Percentiles rank a stretch among this genome's conserved stretches.
phyloP scores from a whole-genome alignment of 176 grass and related monocot species.

The Pontederia paniculata region DNA sequence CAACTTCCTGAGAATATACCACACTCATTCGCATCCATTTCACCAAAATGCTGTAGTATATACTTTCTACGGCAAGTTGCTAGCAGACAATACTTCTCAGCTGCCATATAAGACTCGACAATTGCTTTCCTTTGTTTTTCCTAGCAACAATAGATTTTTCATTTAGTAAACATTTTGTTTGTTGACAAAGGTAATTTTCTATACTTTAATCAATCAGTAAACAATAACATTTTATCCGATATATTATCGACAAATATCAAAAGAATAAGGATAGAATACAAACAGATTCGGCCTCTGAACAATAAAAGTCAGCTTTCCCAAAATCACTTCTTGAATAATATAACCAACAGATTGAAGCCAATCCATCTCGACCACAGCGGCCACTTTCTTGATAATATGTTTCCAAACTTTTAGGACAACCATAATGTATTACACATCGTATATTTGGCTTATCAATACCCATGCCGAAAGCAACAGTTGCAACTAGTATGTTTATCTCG shows the following conservation, averaged over 20 bases:
- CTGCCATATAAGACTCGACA: slow-evolving; percentile 77
- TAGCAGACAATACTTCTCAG: slow-evolving; percentile 78
- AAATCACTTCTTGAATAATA: slow-evolving; percentile 97
- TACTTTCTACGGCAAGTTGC: slow-evolving; percentile 65
- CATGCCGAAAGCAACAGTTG: slow-evolving; percentile 97
- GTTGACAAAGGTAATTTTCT: too few relatives aligned
- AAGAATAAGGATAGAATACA: slow-evolving; percentile 6
- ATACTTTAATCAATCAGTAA: too few relatives aligned
- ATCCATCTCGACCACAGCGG: slow-evolving; percentile 83
- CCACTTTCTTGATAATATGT: slow-evolving; percentile 99
- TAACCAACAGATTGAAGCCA: slow-evolving; percentile 77
- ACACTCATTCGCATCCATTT: slow-evolving; percentile 38
- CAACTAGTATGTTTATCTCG: slow-evolving; percentile 76
- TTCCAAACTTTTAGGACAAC: slow-evolving; percentile 88
- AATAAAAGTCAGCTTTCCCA: slow-evolving; percentile 85
- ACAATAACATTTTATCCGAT: too few relatives aligned
- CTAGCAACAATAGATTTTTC: slow-evolving; percentile 22
- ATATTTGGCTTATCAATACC: slow-evolving; percentile 95
- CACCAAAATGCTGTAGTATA: slow-evolving; percentile 85
- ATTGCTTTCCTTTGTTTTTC: slow-evolving; percentile 59
- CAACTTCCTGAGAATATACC: slow-evolving; percentile 35
- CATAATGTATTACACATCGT: slow-evolving; percentile 91
- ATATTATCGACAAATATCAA: too few relatives aligned
- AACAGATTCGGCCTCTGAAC: slow-evolving; percentile 40
- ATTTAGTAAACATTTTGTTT: too few relatives aligned